Evolutionary conservation across 345 rosid species (phyloP).

Genomic region (Citrus sinensis): DNA sequence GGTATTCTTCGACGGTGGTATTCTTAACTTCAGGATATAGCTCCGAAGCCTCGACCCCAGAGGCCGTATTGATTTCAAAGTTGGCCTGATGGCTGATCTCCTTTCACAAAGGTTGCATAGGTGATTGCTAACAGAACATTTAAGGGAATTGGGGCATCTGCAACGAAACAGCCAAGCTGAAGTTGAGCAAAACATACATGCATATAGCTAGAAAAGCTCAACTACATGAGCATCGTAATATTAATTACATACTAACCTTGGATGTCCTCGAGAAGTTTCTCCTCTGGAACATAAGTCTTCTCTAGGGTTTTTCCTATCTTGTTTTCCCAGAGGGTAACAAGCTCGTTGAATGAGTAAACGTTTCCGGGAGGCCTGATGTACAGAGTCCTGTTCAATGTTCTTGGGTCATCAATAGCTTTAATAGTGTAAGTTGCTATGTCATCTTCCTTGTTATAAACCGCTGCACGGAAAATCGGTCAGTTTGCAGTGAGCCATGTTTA

Average conservation of each 20-base stretch:
- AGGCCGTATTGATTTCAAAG: slow-evolving; percentile 42
- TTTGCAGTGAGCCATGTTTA: background rate
- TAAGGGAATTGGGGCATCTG: slow-evolving; percentile 39
- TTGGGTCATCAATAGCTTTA: slow-evolving; percentile 48
- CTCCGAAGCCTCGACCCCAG: slow-evolving; percentile 48
- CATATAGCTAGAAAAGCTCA: background rate
- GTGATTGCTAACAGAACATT: slow-evolving; percentile 33
- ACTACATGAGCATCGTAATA: background rate
- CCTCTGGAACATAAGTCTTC: slow-evolving; percentile 45
- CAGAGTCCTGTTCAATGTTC: slow-evolving; percentile 53
- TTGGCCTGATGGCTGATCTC: slow-evolving; percentile 52
- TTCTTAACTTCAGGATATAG: no score
- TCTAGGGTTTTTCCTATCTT: slow-evolving; percentile 50
- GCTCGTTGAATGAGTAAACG: slow-evolving; percentile 53
- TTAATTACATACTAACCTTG: slow-evolving; percentile 25
- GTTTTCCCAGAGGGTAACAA: slow-evolving; percentile 57
- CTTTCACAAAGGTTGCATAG: slow-evolving; percentile 47
- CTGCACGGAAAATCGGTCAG: slow-evolving; percentile 13
- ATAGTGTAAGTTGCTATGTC: slow-evolving; percentile 50
- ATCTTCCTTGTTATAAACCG: slow-evolving; percentile 44
- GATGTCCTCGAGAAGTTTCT: slow-evolving; percentile 43
- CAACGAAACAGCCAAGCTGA: background rate
- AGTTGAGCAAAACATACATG: background rate
- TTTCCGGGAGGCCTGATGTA: slow-evolving; percentile 46
- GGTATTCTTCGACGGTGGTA: no score